Base-by-base conservation (phyloP, 345 rosid species). In the Lenwebbia sp. region DNA sequence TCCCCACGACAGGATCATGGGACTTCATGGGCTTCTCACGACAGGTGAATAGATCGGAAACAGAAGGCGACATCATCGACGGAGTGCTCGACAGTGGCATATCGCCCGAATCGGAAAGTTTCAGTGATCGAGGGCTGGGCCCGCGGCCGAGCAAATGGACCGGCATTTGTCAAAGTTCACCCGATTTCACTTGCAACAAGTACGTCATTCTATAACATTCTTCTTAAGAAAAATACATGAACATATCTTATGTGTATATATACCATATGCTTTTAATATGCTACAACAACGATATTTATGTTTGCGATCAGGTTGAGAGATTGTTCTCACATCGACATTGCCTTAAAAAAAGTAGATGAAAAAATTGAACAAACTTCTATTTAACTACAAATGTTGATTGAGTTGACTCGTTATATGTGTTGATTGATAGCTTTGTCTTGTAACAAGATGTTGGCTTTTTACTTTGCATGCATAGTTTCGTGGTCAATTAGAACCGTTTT, bases 171-270 rank as follows among this genome's bases (percentile, higher is more conserved):
- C 76, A 82, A 30, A 41, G 55, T 10, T 23, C 83, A 25, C 0
- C 87, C 87, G 91, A 93, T 87, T 93, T 93, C 90, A 88, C 94
- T 70, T 93, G 95, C 90, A 93, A 92, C 88, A 93, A 91, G 97
- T 93, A 93, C 81, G 41, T 56, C 22, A 23, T 22, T 28, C 23
- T 53, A 53, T 13, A 2, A 12, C 17, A 23, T n/a, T 44, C 8
- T 15, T 33, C 21, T 5, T 54, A 23, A 47, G 8, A 70, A n/a
- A 41, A 21, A 58, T 50, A 22, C 13, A 60, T 58, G 28, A 23
- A 44, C 17, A 55, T 23, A 58, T 62, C 6, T n/a, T 25, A 30
- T 10, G 2, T 54, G 4, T 44, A 40, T 5, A 3, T 85, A 50
- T 30, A 28, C 3, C 7, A 10, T 83, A n/a, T 40, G 13, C 49